phyloP scores from a whole-genome alignment of 306 rosid genomes.

The Calophaca sinica region DNA sequence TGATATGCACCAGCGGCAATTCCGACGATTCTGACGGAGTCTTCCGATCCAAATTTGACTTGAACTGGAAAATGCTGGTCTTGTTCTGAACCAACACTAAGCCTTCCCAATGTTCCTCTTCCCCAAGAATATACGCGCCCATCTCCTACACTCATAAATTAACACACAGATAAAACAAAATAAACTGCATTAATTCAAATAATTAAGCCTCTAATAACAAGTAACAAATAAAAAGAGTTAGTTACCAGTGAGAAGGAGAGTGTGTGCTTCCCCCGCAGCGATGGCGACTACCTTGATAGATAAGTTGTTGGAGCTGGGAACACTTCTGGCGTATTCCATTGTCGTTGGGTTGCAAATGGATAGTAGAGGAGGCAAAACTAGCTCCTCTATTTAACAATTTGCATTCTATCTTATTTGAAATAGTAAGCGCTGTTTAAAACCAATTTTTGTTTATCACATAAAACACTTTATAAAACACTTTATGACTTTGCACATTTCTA shows the following conservation, averaged over 20 bases:
- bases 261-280: slow-evolving; percentile 49
- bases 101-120: slow-evolving; percentile 86
- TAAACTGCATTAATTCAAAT: too few relatives aligned
- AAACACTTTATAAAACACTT: too few relatives aligned
- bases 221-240: not conserved
- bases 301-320: not conserved
- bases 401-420: not conserved
- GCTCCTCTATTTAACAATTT: not conserved
- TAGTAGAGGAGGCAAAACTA: not conserved
- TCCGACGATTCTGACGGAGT: slow-evolving; percentile 59
- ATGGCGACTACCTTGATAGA: slow-evolving; percentile 27
- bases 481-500: too few relatives aligned
- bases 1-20: slow-evolving; percentile 96
- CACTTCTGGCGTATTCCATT: slow-evolving; percentile 36
- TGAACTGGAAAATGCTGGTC: slow-evolving; percentile 68
- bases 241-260: slow-evolving; percentile 46
- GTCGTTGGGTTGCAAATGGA: not conserved
- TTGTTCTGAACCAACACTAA: slow-evolving; percentile 71
- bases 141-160: slow-evolving; percentile 57
- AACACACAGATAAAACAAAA: not conserved
- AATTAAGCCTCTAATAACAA: not conserved
- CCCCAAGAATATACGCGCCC: slow-evolving; percentile 93
- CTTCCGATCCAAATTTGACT: slow-evolving; percentile 58
- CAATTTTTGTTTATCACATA: too few relatives aligned
- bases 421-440: too few relatives aligned